Percentiles rank a stretch among this genome's conserved stretches.
These are phyloP conservation scores for Vigna trinervia DNA, from an alignment of 306 rosid species.

Conservation along the genomic window DNA sequence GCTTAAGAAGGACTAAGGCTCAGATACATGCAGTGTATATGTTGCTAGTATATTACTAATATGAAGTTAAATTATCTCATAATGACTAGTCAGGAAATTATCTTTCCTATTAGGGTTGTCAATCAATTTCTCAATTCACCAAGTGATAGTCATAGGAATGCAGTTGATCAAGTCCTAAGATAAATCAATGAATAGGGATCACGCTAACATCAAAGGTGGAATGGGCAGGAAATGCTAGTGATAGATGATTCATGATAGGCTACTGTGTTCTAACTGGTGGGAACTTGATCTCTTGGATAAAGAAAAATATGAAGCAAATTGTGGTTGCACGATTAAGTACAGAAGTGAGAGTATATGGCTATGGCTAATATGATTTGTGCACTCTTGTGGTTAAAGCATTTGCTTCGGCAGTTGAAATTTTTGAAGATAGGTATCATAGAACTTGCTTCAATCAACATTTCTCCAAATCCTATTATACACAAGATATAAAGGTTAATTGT, in stretches of 20 bases:
- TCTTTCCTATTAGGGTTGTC: not conserved
- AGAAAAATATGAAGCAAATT: not conserved
- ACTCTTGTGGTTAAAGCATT: not conserved
- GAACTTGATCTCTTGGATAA: slow-evolving; percentile 3
- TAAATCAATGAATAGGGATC: not conserved
- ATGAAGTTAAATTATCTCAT: not conserved
- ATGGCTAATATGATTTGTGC: not conserved
- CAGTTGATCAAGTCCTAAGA: not conserved
- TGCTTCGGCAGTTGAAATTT: not conserved
- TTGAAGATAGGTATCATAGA: not conserved
- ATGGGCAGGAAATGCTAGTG: not conserved
- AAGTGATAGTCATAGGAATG: not conserved
- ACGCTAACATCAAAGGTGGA: not conserved
- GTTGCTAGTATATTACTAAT: not conserved
- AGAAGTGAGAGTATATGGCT: not conserved
- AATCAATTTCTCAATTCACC: not conserved
- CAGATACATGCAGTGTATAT: not conserved
- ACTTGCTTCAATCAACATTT: not conserved
- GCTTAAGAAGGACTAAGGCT: not conserved
- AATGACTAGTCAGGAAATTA: not conserved
- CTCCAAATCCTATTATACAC: too few relatives aligned
- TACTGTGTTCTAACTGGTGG: not conserved
- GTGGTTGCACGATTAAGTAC: not conserved
- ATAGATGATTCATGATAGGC: not conserved
- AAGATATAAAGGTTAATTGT: not conserved